Conservation (phyloP, 1,139 yeast species). For the Kodamaea derodonti region DNA sequence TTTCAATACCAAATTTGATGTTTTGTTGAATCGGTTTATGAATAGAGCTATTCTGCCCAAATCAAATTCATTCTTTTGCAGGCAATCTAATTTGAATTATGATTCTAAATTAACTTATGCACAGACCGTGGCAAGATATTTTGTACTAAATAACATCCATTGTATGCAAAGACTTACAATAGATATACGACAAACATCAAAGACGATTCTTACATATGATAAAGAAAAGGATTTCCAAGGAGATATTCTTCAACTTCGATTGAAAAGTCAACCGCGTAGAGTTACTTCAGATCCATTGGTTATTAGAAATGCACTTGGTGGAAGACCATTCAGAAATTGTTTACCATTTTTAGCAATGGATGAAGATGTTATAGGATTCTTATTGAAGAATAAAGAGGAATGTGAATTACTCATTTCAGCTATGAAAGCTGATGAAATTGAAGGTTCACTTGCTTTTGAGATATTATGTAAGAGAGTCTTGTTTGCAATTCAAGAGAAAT, state of each 20-base stretch:
- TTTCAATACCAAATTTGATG: conserved; percentile 7
- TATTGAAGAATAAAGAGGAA: neutral
- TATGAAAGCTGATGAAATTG: conserved; percentile 14
- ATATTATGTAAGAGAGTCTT: conserved; percentile 14
- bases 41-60: conserved; percentile 8
- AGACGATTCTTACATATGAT: conserved; percentile 8
- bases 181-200: conserved; percentile 10
- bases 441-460: conserved; percentile 14
- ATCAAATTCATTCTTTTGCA: conserved; percentile 11
- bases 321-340: conserved; percentile 4
- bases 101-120: conserved; percentile 11
- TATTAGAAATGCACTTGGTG: conserved; percentile 4
- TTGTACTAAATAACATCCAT: conserved; percentile 12
- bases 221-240: conserved; percentile 1
- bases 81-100: conserved; percentile 9
- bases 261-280: conserved; percentile 1
- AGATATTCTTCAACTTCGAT: neutral
- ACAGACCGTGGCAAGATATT: conserved; percentile 13
- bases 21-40: conserved; percentile 6
- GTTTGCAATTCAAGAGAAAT: conserved; percentile 10
- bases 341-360: conserved; percentile 12
- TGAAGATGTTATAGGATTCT: conserved; percentile 3
- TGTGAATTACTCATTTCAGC: conserved; percentile 9
- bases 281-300: conserved; percentile 6
- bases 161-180: conserved; percentile 11